Evolutionary conservation across 768 basidiomycete genomes (phyloP).

Genomic region (Lanmaoa pseudosensibilis): DNA sequence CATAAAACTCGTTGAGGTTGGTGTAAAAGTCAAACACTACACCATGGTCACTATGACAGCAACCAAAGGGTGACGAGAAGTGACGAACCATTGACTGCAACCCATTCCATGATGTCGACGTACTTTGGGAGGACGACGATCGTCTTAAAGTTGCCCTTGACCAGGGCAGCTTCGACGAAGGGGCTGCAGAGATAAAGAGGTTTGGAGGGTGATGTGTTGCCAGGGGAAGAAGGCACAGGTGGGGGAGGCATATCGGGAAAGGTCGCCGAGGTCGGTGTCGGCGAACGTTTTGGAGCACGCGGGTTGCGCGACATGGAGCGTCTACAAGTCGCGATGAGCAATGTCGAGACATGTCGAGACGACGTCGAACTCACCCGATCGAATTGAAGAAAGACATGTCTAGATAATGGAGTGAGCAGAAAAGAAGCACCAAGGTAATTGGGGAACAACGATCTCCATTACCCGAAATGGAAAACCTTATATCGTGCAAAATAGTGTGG

Average conservation of each 20-base stretch:
- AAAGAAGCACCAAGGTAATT: not conserved
- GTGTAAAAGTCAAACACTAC: conserved; percentile 96
- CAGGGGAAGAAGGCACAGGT: conserved; percentile 42
- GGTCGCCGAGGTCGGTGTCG: conserved; percentile 71
- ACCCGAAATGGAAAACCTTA: not conserved
- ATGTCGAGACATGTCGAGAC: not conserved
- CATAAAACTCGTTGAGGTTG: conserved; percentile 96
- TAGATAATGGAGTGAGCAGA: too few species aligned
- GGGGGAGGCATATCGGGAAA: conserved; percentile 48
- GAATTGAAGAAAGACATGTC: conserved; percentile 86
- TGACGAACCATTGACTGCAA: conserved; percentile 85
- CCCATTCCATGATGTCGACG: conserved; percentile 96
- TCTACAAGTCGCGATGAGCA: conserved; percentile 36
- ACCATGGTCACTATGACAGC: not conserved
- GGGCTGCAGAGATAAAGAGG: conserved; percentile 91
- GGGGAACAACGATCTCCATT: conserved; percentile 8
- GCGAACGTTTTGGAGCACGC: conserved; percentile 68
- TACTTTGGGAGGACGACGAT: conserved; percentile 97
- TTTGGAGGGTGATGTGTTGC: conserved; percentile 37
- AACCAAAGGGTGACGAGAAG: too few species aligned
- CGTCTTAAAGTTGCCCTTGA: conserved; percentile 98
- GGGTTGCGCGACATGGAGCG: conserved; percentile 76
- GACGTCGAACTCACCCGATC: conserved; percentile 54
- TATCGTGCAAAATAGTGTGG: conserved; percentile 19
- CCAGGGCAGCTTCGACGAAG: conserved; percentile 92